phyloP scores from a whole-genome alignment of 139 green algal genomes.

The Chlorella sp. region DNA sequence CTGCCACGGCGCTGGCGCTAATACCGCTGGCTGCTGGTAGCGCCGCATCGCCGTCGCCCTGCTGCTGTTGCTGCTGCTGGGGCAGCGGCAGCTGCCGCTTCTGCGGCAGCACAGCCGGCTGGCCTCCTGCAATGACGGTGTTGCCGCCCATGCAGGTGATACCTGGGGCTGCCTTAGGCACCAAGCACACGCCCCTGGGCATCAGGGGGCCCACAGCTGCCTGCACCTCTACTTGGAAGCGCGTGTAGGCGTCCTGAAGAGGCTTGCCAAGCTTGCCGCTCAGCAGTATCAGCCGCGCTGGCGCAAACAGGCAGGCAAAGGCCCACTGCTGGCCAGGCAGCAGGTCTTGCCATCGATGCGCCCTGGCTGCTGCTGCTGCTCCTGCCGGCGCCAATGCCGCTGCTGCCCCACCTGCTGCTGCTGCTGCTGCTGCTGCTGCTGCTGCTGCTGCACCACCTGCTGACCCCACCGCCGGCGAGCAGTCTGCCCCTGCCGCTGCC shows the following conservation, averaged over 20 bases:
- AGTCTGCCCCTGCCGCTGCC: background rate
- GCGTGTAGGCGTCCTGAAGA: background rate
- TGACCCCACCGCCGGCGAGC: background rate
- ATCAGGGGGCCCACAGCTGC: background rate
- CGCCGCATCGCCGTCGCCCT: too few relatives aligned
- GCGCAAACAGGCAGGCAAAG: background rate
- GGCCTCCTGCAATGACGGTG: background rate
- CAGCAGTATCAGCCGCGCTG: background rate
- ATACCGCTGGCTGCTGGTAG: too few relatives aligned
- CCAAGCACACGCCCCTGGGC: background rate
- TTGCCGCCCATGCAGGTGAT: background rate
- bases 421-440: background rate
- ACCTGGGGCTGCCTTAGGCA: too few relatives aligned
- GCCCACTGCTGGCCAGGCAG: conserved; percentile 12
- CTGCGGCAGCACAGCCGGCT: background rate
- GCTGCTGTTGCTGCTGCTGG: background rate
- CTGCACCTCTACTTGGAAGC: background rate
- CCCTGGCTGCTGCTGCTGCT: background rate
- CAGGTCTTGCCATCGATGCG: background rate
- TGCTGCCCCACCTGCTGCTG: background rate
- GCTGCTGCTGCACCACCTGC: background rate
- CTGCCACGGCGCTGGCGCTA: too few relatives aligned
- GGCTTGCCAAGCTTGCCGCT: background rate
- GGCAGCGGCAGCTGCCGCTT: background rate
- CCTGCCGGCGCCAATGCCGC: background rate